Base-by-base conservation (phyloP, 495 filamentous ascomycete genomes). In the Rusavskia elegans region DNA sequence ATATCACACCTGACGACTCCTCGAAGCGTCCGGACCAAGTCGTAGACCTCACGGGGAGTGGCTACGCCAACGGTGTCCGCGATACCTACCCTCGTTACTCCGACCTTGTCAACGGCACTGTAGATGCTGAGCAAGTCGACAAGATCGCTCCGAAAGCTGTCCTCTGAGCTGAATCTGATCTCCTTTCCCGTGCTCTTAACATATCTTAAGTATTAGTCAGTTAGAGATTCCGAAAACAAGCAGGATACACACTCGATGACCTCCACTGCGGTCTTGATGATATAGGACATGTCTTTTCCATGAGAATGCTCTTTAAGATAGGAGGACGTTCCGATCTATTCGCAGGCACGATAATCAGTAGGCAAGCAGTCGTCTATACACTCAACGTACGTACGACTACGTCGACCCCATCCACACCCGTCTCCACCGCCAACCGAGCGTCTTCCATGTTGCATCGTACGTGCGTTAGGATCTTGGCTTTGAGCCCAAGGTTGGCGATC, bases 401-500 rank as follows among this genome's bases (percentile, higher is more conserved):
- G 76, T 67, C 44, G 19, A 86, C 68, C 63, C 77, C 80, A 57
- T 83, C 79, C 53, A 83, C 80, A 66, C 89, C 89, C 35, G 84
- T 89, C 70, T 94, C 79, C 52, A 94, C 85, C 38, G 89, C 89
- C 60, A 94, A 73, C 61, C 80, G 76, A 55, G 87, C 89, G 77
- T 95, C 89, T 57, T 86, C 81, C 86, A 96, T 92, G 66, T 94
- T 79, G 72, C 87, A 96, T 59, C 89, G 81, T 61, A 95, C 87
- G 71, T 95, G 85, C 68, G 79, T 82, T 48, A 83, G 71, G 59
- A 82, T 80, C 77, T 82, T 83, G 54, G 79, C 74, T 72, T 89
- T 92, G 61, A 90, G 74, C 51, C 84, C 87, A 49, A 95, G 81
- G 77, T 89, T 88, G 84, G 86, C 93, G 58, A 95, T 95, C 39